Base-by-base conservation (phyloP, 495 filamentous ascomycete species). In the Astrothelium subdiscretum region DNA sequence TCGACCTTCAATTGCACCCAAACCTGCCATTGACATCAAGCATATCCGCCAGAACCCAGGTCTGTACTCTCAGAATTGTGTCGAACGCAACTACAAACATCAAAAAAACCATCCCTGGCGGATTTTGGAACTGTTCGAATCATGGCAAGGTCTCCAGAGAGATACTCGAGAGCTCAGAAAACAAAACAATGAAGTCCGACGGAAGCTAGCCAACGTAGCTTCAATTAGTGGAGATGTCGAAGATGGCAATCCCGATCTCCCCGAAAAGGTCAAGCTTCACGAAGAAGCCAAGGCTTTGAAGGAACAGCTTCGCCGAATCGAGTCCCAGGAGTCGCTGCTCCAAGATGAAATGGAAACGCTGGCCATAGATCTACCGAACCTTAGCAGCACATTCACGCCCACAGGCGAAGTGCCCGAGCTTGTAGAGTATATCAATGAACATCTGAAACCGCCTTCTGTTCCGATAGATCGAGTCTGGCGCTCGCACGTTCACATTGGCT, bases 401-500 rank as follows among this genome's bases (percentile, higher is more conserved):
- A 73, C 84, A 62, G 91, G 90, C 32, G 66, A 80, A 27, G 77
- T 85, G 59, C 78, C 83, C 1, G 67, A 71, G 38, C 70, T 87
- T 1, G 57, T 90, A 26, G 81, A 77, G 59, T 89, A 89, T 67
- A 86, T 96, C 73, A 94, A 95, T 68, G 81, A 87, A 59, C 81
- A 88, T 67, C 85, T 87, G 1, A 72, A 86, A 42, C 74, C 79
- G 0, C 74, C 76, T 0, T 71, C 80, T 0, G 69, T 75, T 0
- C 73, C 79, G 61, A 81, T 81, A 11, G 77, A 81, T 65, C 73
- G 74, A 48, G 69, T 79, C 58, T 80, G 74, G 79, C 77, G 78
- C 26, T 89, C 87, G 0, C 94, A 98, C 72, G 87, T 91, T 6
- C 81, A 92, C 64, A 89, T 98, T 65, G 95, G 95, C 27, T 77